Evolutionary conservation across 73 alveolate genomes (phyloP).

Genomic region (Tetrahymena elliotti): DNA sequence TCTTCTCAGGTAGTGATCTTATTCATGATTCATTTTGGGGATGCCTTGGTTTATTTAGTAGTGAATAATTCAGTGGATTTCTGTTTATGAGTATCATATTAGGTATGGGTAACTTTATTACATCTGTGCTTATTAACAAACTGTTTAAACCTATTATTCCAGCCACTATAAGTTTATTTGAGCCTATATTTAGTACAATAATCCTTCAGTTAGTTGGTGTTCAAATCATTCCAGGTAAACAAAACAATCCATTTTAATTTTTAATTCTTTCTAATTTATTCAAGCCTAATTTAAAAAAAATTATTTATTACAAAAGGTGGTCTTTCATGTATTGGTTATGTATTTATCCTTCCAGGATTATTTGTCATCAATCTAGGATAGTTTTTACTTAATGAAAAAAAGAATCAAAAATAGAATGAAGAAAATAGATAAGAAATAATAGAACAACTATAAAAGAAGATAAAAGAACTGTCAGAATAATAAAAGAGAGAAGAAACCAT

Average conservation of each 20-base stretch:
- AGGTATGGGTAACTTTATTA: slow-evolving; percentile 20
- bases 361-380: background rate
- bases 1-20: slow-evolving; percentile 6
- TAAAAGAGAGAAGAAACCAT: background rate
- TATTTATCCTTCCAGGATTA: background rate
- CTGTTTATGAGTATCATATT: slow-evolving; percentile 17
- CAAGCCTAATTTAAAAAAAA: no score
- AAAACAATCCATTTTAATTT: no score
- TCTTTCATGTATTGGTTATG: background rate
- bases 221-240: slow-evolving; percentile 1
- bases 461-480: background rate
- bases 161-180: slow-evolving; percentile 29
- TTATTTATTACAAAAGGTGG: background rate
- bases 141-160: slow-evolving; percentile 29
- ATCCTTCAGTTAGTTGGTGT: slow-evolving; percentile 8
- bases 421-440: background rate
- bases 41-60: slow-evolving; percentile 17
- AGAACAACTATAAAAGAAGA: background rate
- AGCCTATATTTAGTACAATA: slow-evolving; percentile 19
- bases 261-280: no score
- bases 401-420: background rate
- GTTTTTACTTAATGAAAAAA: background rate
- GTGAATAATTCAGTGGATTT: slow-evolving; percentile 23
- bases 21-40: slow-evolving; percentile 33
- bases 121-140: slow-evolving; percentile 17